Evolutionary conservation across 371 early-diverging fungal species (phyloP), one percentile per base, ranked within the genome.

Genomic region (Rozella allomycis): DNA sequence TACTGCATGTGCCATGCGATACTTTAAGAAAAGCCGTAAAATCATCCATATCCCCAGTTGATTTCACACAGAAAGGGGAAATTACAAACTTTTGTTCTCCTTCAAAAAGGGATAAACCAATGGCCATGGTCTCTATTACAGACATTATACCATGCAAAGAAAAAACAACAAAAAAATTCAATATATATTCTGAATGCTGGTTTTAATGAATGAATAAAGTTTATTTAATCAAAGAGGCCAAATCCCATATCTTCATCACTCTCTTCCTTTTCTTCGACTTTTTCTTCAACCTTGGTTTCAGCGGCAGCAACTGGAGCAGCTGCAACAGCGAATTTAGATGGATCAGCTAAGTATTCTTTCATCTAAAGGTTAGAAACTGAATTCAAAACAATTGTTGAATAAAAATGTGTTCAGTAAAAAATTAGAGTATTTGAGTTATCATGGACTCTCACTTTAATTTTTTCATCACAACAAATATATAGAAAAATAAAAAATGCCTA

Each of bases 221-320:
- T 17, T 25, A 42, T 36, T 67, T 76, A 74, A 52, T 75, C 78
- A 49, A 78, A 78, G 32, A 78, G 65, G 60, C 74, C 78, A 50
- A 80, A 70, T 49, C 76, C 80, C 72, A 77, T 69, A 45, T 77
- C 74, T 21, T 73, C 73, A 44, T 77, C 77, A 17, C 60, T 57
- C 49, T 71, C 74, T 43, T 75, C 77, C 31, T 62, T 70, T 42
- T 63, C 66, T 43, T 68, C 74, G 26, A 35, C 49, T 23, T 50
- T 37, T 17, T 39, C 48, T 22, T 52, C 54, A 10, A 42, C 55
- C 28, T 46, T 55, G 17, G 46, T 58, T 32, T 54, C 68, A 27
- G 49, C 51, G 7, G 17, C 31, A 21, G 23, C 34, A 18, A 12
- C 30, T 31, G 43, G 50, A 19, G 50, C 46, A 43, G 57, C 56